These are phyloP conservation scores for Trypanosoma platydactyli DNA, from an alignment of 208 protist genomes.

Conservation along the genomic window DNA sequence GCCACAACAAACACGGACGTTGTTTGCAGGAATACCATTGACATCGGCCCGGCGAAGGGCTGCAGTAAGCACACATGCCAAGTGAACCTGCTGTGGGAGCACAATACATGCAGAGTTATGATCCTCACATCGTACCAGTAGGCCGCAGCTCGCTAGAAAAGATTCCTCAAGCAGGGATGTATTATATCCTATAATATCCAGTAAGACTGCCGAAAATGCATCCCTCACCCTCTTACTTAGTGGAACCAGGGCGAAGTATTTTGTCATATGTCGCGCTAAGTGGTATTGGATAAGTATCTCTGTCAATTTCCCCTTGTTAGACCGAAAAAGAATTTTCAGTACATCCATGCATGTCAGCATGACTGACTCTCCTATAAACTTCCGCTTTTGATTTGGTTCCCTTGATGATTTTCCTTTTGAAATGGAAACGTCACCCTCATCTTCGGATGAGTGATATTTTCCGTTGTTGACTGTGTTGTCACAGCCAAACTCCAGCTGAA, in stretches of 20 bases:
- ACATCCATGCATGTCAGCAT: constrained; percentile 55
- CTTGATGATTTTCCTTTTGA: neutral
- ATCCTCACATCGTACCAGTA: constrained; percentile 4
- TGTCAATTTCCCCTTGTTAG: constrained; percentile 16
- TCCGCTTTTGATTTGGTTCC: constrained; percentile 3
- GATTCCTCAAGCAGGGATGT: constrained; percentile 32
- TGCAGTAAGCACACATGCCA: constrained; percentile 32
- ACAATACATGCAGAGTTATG: constrained; percentile 2
- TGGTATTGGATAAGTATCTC: constrained; percentile 28
- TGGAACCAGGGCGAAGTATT: constrained; percentile 38
- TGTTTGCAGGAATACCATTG: constrained; percentile 8
- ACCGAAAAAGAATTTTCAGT: constrained; percentile 38
- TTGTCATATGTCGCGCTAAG: constrained; percentile 35
- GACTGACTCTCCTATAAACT: constrained; percentile 38
- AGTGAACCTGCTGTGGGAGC: constrained; percentile 34
- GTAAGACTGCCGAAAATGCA: constrained; percentile 26
- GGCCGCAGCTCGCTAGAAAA: constrained; percentile 17
- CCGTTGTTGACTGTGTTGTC: constrained; percentile 7
- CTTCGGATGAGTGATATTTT: no score
- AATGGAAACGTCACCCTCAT: neutral
- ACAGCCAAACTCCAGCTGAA: constrained; percentile 28
- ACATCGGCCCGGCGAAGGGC: constrained; percentile 31
- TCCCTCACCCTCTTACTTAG: constrained; percentile 41
- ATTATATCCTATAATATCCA: constrained; percentile 34
- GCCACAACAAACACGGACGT: constrained; percentile 8